phyloP scores from a whole-genome alignment of 129 eudicot species.

The Kitagawia praeruptora region DNA sequence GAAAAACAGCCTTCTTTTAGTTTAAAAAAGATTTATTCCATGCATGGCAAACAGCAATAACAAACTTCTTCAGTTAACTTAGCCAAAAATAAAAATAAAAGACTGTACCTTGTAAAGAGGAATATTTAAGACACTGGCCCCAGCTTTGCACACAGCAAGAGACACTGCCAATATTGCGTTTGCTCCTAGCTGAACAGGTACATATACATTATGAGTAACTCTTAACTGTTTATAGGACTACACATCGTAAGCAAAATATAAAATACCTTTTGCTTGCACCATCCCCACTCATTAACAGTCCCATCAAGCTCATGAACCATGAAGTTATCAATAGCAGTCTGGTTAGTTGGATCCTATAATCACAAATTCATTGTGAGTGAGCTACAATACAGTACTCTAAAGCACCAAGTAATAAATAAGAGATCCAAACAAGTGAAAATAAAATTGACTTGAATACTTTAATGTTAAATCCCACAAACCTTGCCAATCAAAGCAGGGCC shows the following conservation, averaged over 20 bases:
- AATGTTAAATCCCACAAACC: slow-evolving; percentile 43
- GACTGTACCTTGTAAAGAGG: slow-evolving; percentile 47
- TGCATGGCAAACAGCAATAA: not conserved
- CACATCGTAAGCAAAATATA: not conserved
- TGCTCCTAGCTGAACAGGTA: slow-evolving; percentile 76
- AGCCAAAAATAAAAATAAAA: too few species aligned
- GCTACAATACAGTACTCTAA: not conserved
- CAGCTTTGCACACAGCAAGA: slow-evolving; percentile 97
- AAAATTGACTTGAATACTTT: not conserved
- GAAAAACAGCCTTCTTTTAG: not conserved
- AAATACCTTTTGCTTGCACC: slow-evolving; percentile 97
- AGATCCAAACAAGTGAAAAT: not conserved
- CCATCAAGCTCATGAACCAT: slow-evolving; percentile 97
- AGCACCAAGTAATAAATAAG: not conserved
- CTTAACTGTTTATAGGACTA: not conserved
- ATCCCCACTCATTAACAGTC: slow-evolving; percentile 97
- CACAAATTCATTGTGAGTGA: not conserved
- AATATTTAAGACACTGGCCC: slow-evolving; percentile 72
- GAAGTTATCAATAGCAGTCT: slow-evolving; percentile 77
- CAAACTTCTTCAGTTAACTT: not conserved
- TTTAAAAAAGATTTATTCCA: not conserved
- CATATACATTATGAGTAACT: slow-evolving; percentile 5
- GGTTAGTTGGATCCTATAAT: slow-evolving; percentile 79
- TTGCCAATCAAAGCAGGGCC: slow-evolving; percentile 89
- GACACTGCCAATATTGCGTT: slow-evolving; percentile 95